Evolutionary conservation across 495 filamentous ascomycete genomes (phyloP).

Genomic region (Annulohypoxylon stygium): DNA sequence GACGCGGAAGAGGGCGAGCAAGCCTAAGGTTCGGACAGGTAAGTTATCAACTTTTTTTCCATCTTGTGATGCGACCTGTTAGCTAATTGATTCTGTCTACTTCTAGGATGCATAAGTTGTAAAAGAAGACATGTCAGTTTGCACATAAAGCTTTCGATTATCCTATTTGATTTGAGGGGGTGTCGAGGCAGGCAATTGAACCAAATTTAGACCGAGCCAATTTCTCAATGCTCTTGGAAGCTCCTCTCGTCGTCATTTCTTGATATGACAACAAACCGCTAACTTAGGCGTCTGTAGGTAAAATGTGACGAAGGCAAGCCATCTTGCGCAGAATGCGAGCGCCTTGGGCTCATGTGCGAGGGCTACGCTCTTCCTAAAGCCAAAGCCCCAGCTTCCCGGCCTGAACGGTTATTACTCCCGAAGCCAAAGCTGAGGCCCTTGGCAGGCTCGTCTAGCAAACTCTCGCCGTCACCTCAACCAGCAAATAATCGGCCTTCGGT

Average conservation of each 20-base stretch:
- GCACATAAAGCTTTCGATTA: background rate
- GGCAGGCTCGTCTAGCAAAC: slow-evolving; percentile 4
- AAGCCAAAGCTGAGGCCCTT: slow-evolving; percentile 43
- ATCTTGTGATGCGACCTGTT: slow-evolving; percentile 16
- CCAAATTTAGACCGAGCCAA: background rate
- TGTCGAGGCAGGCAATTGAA: background rate
- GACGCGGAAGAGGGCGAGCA: slow-evolving; percentile 47
- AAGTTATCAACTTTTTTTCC: slow-evolving; percentile 1
- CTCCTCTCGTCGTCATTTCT: background rate
- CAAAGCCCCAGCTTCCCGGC: slow-evolving; percentile 25
- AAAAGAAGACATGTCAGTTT: slow-evolving; percentile 49
- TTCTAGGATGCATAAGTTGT: slow-evolving; percentile 45
- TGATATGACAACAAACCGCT: slow-evolving; percentile 6
- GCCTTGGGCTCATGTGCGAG: slow-evolving; percentile 46
- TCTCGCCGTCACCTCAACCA: slow-evolving; percentile 19
- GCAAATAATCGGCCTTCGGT: slow-evolving; percentile 9
- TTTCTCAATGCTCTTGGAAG: background rate
- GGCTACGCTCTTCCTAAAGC: slow-evolving; percentile 43
- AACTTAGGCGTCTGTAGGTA: slow-evolving; percentile 32
- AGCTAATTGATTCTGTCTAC: slow-evolving; percentile 24
- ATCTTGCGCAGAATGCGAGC: slow-evolving; percentile 47
- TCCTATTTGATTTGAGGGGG: background rate
- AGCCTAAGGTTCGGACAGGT: slow-evolving; percentile 50
- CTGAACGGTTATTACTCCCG: slow-evolving; percentile 42
- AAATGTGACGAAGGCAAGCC: slow-evolving; percentile 50